Evolutionary conservation across 441 rosid genomes (phyloP).

Genomic region (Adansonia grandidieri): DNA sequence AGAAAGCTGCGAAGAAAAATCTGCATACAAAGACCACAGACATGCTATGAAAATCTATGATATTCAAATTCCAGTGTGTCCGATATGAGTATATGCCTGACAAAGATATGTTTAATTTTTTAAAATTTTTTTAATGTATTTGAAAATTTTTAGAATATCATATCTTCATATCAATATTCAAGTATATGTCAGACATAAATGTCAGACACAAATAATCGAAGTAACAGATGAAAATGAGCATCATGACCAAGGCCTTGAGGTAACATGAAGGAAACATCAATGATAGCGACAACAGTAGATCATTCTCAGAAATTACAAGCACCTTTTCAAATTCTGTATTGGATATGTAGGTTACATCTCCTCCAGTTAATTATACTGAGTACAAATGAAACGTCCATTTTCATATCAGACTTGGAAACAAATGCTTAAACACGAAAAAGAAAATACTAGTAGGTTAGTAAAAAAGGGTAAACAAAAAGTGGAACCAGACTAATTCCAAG

Average conservation of each 20-base stretch:
- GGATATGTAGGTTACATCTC: constrained; percentile 1
- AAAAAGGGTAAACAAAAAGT: background rate
- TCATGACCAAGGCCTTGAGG: too few relatives aligned
- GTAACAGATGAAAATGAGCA: too few relatives aligned
- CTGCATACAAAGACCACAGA: background rate
- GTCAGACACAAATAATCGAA: too few relatives aligned
- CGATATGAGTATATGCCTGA: too few relatives aligned
- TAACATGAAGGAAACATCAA: background rate
- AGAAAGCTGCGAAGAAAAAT: background rate
- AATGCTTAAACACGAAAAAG: background rate
- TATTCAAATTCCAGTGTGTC: too few relatives aligned
- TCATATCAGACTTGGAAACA: background rate
- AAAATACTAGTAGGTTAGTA: background rate
- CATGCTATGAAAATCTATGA: background rate
- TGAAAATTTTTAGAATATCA: too few relatives aligned
- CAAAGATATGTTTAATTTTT: too few relatives aligned
- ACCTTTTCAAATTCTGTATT: background rate
- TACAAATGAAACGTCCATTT: background rate
- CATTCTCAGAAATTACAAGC: constrained; percentile 1
- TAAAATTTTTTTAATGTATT: too few relatives aligned
- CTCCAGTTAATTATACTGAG: constrained; percentile 10
- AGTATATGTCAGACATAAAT: too few relatives aligned
- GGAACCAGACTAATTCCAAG: constrained; percentile 11
- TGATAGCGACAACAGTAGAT: background rate
- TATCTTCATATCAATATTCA: too few relatives aligned